Evolutionary conservation across 1,139 yeast species (phyloP).

Genomic region (Hyphopichia buzzinii): DNA sequence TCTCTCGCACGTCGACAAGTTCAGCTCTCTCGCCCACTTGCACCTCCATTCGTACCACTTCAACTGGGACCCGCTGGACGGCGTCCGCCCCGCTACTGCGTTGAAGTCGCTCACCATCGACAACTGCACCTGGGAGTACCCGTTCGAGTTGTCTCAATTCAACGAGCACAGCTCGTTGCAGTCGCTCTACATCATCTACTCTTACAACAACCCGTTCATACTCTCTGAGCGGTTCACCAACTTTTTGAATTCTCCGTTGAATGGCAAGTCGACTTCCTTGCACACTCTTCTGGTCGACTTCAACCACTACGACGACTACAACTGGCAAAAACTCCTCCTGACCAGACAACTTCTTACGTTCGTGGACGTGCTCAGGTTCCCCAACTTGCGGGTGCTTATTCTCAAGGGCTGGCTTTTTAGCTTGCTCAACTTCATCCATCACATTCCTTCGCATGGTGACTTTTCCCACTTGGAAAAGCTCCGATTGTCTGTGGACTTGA

Average conservation of each 20-base stretch:
- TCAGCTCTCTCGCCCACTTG: constrained; percentile 18
- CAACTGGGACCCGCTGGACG: constrained; percentile 25
- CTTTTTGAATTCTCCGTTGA: constrained; percentile 17
- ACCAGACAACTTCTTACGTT: constrained; percentile 1
- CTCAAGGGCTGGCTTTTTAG: constrained; percentile 3
- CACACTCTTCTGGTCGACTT: not conserved
- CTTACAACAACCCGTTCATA: constrained; percentile 29
- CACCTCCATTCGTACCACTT: constrained; percentile 30
- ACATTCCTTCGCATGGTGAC: not conserved
- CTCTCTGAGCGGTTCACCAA: constrained; percentile 37
- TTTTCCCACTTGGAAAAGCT: not conserved
- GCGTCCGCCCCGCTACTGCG: not conserved
- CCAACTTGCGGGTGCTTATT: not conserved
- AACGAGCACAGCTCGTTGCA: constrained; percentile 23
- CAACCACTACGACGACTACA: constrained; percentile 2
- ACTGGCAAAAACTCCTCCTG: constrained; percentile 4
- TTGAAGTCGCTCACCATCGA: constrained; percentile 16
- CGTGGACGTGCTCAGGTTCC: not conserved
- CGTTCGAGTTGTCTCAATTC: constrained; percentile 35
- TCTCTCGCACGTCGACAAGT: constrained; percentile 30
- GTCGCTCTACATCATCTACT: constrained; percentile 24
- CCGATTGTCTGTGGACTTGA: not conserved
- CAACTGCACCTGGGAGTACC: constrained; percentile 48
- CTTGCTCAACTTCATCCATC: not conserved
- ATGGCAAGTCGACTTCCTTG: constrained; percentile 1